phyloP scores from a whole-genome alignment of 768 basidiomycete genomes.

The Kwoniella mangroviensis region DNA sequence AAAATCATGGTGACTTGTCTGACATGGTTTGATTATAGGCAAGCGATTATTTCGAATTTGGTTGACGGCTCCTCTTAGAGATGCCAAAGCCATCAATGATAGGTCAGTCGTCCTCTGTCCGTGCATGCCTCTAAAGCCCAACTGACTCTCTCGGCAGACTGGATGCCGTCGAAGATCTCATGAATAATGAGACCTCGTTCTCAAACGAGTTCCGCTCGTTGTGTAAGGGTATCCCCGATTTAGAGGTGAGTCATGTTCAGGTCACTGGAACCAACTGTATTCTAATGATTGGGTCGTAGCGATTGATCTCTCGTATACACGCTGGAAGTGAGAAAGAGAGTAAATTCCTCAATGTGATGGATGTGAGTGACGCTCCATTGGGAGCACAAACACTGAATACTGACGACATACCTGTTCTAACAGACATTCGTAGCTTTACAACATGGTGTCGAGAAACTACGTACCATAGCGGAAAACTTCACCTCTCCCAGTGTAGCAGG shows the following conservation, averaged over 20 bases:
- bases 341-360: slow-evolving; percentile 83
- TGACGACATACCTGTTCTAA: neutral
- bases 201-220: slow-evolving; percentile 74
- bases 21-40: slow-evolving; percentile 60
- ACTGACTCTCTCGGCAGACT: slow-evolving; percentile 63
- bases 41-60: slow-evolving; percentile 96
- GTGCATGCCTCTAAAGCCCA: neutral
- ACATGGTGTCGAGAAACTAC: slow-evolving; percentile 68
- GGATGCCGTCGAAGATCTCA: slow-evolving; percentile 91
- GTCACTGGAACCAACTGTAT: neutral
- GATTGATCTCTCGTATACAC: slow-evolving; percentile 91
- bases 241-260: slow-evolving; percentile 36
- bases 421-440: slow-evolving; percentile 79
- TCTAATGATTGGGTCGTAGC: slow-evolving; percentile 64
- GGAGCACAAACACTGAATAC: neutral
- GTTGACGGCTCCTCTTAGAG: slow-evolving; percentile 88
- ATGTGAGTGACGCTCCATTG: slow-evolving; percentile 60
- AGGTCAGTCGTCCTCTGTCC: slow-evolving; percentile 62
- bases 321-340: slow-evolving; percentile 84
- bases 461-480: slow-evolving; percentile 71
- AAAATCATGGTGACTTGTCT: no score
- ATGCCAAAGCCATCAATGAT: slow-evolving; percentile 82
- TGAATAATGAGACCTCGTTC: slow-evolving; percentile 72
- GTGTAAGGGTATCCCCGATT: slow-evolving; percentile 81
- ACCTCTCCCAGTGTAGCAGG: slow-evolving; percentile 75